Base-by-base conservation (phyloP, 768 basidiomycete species). In the Trametes gibbosa region DNA sequence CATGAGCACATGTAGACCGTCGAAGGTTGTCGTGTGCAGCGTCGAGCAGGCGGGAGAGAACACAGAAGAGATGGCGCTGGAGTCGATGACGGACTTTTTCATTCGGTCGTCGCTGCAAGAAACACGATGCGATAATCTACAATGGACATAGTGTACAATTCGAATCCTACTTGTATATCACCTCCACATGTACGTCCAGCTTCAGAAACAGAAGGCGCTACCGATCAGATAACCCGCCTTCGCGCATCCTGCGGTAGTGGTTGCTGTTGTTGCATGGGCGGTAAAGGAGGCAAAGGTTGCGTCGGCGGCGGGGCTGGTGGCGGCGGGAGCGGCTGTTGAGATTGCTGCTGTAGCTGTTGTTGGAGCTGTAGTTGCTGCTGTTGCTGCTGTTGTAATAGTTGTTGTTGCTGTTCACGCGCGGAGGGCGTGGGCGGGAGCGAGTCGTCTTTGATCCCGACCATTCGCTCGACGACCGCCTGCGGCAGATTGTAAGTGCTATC, bases 1-100 rank as follows among this genome's bases (percentile, higher is more conserved):
- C 83, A 84, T 84, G 37, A 53, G 32, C 40, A 23, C 53, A 61
- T 61, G 53, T 32, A 32, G 29, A 10, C 29, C 29, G 29, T 32
- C 29, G 29, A 10, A 10, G 5, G 29, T 39, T 14, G 37, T 17
- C 16, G 7, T 8, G 37, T 14, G 13, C 16, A 39, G 37, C 37
- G 37, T 5, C 16, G 17, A 39, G 29, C 29, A 32, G 10, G 29
- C 29, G 29, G 29, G 29, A 32, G 29, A 32, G 29, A 32, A n/a
- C n/a, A n/a, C n/a, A n/a, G n/a, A n/a, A n/a, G n/a, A n/a, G n/a
- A n/a, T n/a, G n/a, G n/a, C n/a, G n/a, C n/a, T n/a, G n/a, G n/a
- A n/a, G n/a, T n/a, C n/a, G n/a, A n/a, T n/a, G n/a, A n/a, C n/a
- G n/a, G n/a, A n/a, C n/a, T n/a, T n/a, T n/a, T n/a, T n/a, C n/a